A percentile compares a stretch with the other conserved stretches of the same genome.
These are phyloP conservation scores for Pythium graminicola DNA, from an alignment of 352 stramenopile genomes.

Conservation along the genomic window DNA sequence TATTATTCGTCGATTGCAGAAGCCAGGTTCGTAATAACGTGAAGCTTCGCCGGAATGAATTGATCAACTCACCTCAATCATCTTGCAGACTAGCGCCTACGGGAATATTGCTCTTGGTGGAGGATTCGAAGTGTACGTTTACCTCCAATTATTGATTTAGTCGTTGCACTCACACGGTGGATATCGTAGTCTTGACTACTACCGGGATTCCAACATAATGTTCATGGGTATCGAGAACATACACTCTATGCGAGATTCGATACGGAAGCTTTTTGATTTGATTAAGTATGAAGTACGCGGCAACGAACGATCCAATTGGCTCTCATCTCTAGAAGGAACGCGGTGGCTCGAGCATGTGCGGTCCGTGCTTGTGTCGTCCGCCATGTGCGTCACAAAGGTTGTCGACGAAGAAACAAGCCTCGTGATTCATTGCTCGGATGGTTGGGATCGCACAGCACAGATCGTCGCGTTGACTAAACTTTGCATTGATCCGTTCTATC, in stretches of 20 bases:
- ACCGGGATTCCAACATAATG: conserved; percentile 66
- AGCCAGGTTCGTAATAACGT: conserved; percentile 38
- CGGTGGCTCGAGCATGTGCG: conserved; percentile 79
- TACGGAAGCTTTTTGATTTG: conserved; percentile 73
- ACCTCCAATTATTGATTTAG: neutral
- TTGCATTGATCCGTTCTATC: conserved; percentile 96
- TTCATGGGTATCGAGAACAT: conserved; percentile 92
- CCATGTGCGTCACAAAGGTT: conserved; percentile 87
- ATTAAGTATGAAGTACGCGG: conserved; percentile 81
- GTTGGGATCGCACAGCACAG: conserved; percentile 98
- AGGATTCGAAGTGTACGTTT: conserved; percentile 78
- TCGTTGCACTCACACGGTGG: conserved; percentile 7
- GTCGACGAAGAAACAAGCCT: conserved; percentile 87
- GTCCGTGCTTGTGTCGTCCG: conserved; percentile 83
- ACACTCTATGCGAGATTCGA: conserved; percentile 86
- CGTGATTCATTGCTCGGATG: conserved; percentile 98
- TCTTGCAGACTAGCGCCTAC: conserved; percentile 67
- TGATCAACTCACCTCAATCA: neutral
- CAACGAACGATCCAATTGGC: conserved; percentile 74
- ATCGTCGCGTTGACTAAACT: conserved; percentile 94
- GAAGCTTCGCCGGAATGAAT: too few species aligned
- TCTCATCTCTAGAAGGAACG: conserved; percentile 72
- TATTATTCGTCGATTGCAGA: conserved; percentile 77
- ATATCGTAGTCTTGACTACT: conserved; percentile 58
- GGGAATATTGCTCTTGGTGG: conserved; percentile 74